Base-by-base conservation (phyloP, 2,329 filamentous ascomycete genomes). In the Aaosphaeria pasadenensis region DNA sequence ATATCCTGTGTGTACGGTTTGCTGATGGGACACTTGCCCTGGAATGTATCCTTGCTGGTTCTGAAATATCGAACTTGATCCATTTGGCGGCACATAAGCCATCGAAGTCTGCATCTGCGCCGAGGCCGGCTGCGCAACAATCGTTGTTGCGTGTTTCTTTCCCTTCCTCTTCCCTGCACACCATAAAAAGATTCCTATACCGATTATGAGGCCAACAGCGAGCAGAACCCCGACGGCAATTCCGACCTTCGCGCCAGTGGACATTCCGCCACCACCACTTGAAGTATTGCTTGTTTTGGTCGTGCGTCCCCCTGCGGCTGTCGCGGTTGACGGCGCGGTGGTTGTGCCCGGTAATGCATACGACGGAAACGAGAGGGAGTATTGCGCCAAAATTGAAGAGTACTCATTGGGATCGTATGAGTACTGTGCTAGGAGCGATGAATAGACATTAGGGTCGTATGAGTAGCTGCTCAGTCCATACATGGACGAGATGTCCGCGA, bases 131-230 rank as follows among this genome's bases (percentile, higher is more conserved):
- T 9, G 33, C n/a, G 33, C 33, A 29, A 55, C 46, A 29, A 52
- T 44, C 9, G 48, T 52, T 2, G 46, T 48, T 2, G 30, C 35
- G 24, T 31, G 48, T 43, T 53, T 55, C 46, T 49, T 55, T 7
- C 54, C 54, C 39, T 51, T 57, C 5, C 44, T 29, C 43, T 53
- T 55, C 11, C 52, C 50, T 30, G 51, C 49, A 44, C 50, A 57
- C 48, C 46, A 55, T 4, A 55, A 31, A 11, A 48, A 45, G 24
- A 57, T 48, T 6, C 52, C 50, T 3, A 55, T 41, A 6, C 54
- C 50, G 9, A 46, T 47, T 5, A 57, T 44, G 5, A 55, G 39
- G n/a, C 42, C 11, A 4, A 57, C 30, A 11, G 33, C 49, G 4
- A 53, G 30, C 17, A 49, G 42, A 11, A 57, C 52, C 4, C 33